A percentile compares a stretch with the other conserved stretches of the same genome.
Evolutionary conservation across 345 rosid species (phyloP).

Genomic region (Combretum micranthum): DNA sequence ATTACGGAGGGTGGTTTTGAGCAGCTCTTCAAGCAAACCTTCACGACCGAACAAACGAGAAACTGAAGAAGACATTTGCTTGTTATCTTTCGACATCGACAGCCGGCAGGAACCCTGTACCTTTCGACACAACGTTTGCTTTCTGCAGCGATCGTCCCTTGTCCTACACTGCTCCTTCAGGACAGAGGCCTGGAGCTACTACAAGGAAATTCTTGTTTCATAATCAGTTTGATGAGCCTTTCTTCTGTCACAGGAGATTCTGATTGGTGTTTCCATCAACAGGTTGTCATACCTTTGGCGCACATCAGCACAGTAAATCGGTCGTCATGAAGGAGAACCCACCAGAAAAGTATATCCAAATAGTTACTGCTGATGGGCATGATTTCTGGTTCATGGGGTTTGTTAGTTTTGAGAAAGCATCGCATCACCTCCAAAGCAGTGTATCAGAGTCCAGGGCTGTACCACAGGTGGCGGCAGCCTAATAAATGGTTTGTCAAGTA

Average conservation of each 20-base stretch:
- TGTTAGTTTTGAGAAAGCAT: conserved; percentile 72
- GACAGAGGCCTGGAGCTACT: conserved; percentile 84
- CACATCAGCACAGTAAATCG: conserved; percentile 35
- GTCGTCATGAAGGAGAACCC: conserved; percentile 45
- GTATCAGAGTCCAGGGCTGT: conserved; percentile 23
- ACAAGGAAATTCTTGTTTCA: conserved; percentile 37
- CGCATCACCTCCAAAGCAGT: conserved; percentile 33
- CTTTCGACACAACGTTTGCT: conserved; percentile 53
- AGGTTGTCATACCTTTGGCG: conserved; percentile 56
- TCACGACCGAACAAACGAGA: conserved; percentile 56
- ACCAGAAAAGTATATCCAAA: conserved; percentile 64
- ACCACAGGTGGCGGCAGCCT: background rate
- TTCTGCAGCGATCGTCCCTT: conserved; percentile 87
- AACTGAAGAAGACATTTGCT: conserved; percentile 62
- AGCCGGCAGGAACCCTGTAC: conserved; percentile 74
- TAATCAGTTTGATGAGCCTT: background rate
- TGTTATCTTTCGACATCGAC: conserved; percentile 81
- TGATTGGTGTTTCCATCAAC: background rate
- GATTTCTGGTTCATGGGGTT: conserved; percentile 97
- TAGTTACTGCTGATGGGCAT: conserved; percentile 57
- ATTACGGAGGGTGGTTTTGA: conserved; percentile 83
- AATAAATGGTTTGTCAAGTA: too few species aligned
- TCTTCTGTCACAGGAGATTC: too few species aligned
- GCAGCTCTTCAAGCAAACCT: conserved; percentile 62
- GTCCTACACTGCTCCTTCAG: conserved; percentile 63